These are phyloP conservation scores for Populus tremula DNA, from an alignment of 345 rosid genomes.

Conservation along the genomic window DNA sequence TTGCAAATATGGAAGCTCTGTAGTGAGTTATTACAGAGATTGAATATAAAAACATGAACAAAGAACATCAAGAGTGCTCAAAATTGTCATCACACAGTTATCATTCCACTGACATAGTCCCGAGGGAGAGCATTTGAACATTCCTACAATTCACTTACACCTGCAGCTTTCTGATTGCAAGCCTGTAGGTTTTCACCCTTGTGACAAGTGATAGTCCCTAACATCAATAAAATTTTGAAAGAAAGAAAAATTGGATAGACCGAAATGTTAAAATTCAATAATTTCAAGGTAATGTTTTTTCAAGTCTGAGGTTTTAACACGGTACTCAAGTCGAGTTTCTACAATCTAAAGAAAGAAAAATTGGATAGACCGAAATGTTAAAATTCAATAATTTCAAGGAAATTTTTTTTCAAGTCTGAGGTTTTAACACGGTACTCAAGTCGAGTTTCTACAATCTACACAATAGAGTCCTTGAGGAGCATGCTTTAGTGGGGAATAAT, in stretches of 20 bases:
- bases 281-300: neutral
- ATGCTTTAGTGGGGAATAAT: neutral
- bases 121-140: neutral
- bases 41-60: neutral
- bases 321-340: neutral
- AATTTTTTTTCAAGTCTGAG: neutral
- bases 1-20: neutral
- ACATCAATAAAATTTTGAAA: neutral
- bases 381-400: neutral
- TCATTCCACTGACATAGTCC: neutral
- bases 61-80: neutral
- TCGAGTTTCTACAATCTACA: neutral
- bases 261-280: neutral
- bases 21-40: neutral
- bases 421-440: neutral
- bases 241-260: neutral
- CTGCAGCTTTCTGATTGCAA: neutral
- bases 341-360: neutral
- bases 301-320: neutral
- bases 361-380: neutral
- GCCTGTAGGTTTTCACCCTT: neutral
- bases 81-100: neutral
- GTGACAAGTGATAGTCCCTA: neutral
- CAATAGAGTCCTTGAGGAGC: neutral
- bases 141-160: neutral